Evolutionary conservation across 2,329 filamentous ascomycete genomes (phyloP), one percentile per base, ranked within the genome.

Genomic region (Hymenoscyphus fraxineus): DNA sequence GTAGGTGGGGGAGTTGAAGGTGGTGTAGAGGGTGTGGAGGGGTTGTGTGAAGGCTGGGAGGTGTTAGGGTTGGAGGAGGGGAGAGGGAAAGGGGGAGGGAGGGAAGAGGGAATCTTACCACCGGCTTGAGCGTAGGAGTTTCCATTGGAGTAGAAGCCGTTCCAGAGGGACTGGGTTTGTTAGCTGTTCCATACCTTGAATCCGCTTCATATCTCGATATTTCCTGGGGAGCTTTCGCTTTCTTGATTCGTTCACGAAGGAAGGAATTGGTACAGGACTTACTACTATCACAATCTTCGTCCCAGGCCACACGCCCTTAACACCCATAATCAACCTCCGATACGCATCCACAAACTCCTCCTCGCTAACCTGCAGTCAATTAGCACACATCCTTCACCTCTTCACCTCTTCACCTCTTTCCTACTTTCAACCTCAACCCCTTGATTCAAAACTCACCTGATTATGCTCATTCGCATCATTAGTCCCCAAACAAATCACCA

Each of bases 41-140:
- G 32, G 32, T 35, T 35, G 32, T 35, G 32, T 35, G 32, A 35
- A 35, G 2, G 32, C 32, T 35, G 32, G 32, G 7, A 35, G 32
- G 32, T n/a, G n/a, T n/a, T n/a, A n/a, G n/a, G n/a, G n/a, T n/a
- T n/a, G n/a, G 66, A 80, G 82, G 15, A 72, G 69, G 2, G 74
- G 70, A 19, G 77, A 78, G 71, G 81, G 82, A 77, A 84, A 87
- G 69, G 82, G 80, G 58, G 32, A 80, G 31, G 86, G 80, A 7
- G 78, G 71, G 65, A 79, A 76, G 16, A 85, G 81, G 67, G 86
- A 81, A 38, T 81, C 75, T 61, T 79, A 76, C 68, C 82, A 85
- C 77, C 76, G 27, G 73, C 75, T 70, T 83, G 80, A 7, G 73
- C 68, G 70, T 81, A 87, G 6, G 78, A 80, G 69, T 83, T 84